These are phyloP conservation scores for Annulohypoxylon maeteangense DNA, from an alignment of 495 filamentous ascomycete species.

Conservation along the genomic window DNA sequence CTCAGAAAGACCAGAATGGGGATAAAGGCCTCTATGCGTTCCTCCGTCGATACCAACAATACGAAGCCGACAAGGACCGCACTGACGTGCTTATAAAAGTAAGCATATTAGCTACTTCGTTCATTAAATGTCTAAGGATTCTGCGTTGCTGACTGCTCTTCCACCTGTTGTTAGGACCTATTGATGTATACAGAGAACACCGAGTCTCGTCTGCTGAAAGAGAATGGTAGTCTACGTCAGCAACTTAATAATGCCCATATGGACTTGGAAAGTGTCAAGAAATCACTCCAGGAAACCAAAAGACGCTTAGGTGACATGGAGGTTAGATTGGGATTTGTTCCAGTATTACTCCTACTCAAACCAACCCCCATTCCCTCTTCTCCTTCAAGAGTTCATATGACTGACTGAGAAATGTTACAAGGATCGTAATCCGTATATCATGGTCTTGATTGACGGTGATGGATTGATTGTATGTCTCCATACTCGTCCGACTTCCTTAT, in stretches of 20 bases:
- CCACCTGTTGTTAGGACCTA: slow-evolving; percentile 53
- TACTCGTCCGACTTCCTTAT: background rate
- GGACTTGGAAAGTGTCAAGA: slow-evolving; percentile 55
- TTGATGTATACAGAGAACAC: slow-evolving; percentile 51
- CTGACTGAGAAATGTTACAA: slow-evolving; percentile 54
- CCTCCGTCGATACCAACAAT: slow-evolving; percentile 53
- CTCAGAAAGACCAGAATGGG: background rate
- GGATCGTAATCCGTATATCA: slow-evolving; percentile 79
- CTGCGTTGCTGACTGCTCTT: slow-evolving; percentile 5
- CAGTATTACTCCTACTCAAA: slow-evolving; percentile 41
- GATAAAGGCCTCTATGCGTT: slow-evolving; percentile 50
- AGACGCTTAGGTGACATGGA: slow-evolving; percentile 52
- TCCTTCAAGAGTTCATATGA: slow-evolving; percentile 14
- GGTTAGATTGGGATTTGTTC: slow-evolving; percentile 36
- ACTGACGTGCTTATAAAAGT: slow-evolving; percentile 54
- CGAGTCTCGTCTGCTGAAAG: slow-evolving; percentile 50
- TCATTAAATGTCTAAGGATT: background rate
- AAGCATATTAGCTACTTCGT: background rate
- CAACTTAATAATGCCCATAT: slow-evolving; percentile 52
- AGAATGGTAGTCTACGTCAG: slow-evolving; percentile 50
- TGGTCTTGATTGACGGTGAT: slow-evolving; percentile 82
- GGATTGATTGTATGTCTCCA: slow-evolving; percentile 69
- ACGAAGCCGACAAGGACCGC: slow-evolving; percentile 49
- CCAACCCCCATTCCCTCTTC: background rate
- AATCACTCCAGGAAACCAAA: slow-evolving; percentile 57